Evolutionary conservation across 1,139 yeast species (phyloP).

Genomic region (Yamadazyma songkhlaensis): DNA sequence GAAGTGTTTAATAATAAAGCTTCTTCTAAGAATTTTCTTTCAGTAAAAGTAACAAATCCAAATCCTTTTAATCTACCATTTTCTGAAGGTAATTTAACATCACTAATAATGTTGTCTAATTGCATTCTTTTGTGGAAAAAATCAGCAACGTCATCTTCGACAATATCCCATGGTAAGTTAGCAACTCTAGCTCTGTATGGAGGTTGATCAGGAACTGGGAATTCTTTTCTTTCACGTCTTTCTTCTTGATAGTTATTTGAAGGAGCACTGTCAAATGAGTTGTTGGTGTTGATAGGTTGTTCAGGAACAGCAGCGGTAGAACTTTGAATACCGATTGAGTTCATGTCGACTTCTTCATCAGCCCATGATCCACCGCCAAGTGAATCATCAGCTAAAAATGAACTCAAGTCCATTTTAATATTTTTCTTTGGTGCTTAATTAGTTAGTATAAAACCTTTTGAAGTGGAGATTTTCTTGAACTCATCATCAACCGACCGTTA

Average conservation of each 20-base stretch:
- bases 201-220: conserved; percentile 85
- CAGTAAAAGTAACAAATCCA: conserved; percentile 79
- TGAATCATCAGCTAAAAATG: conserved; percentile 48
- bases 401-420: conserved; percentile 50
- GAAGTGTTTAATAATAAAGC: conserved; percentile 65
- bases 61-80: conserved; percentile 72
- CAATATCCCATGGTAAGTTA: conserved; percentile 81
- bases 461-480: too few species aligned
- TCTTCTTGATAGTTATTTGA: conserved; percentile 6
- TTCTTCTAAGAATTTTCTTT: conserved; percentile 64
- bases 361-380: conserved; percentile 56
- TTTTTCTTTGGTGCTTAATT: conserved; percentile 36
- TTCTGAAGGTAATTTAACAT: conserved; percentile 73
- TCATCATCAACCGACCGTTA: too few species aligned
- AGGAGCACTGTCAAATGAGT: too few species aligned
- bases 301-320: conserved; percentile 25
- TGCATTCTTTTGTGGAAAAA: conserved; percentile 68
- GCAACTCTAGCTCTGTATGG: conserved; percentile 89
- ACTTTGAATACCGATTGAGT: conserved; percentile 51
- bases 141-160: conserved; percentile 61
- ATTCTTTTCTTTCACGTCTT: conserved; percentile 55
- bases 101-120: conserved; percentile 45
- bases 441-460: conserved; percentile 5
- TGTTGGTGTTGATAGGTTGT: conserved; percentile 8
- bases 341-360: conserved; percentile 56